Conservation (phyloP, 768 basidiomycete species). For the Cubamyces lactineus region DNA sequence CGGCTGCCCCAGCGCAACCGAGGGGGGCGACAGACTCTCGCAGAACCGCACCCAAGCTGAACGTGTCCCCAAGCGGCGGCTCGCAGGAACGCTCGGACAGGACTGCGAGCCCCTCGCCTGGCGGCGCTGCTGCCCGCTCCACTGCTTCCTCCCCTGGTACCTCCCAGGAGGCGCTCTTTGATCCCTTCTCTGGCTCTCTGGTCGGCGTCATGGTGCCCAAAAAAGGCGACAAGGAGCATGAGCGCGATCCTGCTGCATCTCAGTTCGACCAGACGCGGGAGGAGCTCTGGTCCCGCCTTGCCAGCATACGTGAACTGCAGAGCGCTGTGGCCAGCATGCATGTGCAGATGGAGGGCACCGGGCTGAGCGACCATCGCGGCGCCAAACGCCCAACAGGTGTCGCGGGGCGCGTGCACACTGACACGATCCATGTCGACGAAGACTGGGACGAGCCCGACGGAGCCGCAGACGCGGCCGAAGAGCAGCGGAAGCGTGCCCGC, state of each 20-base stretch:
- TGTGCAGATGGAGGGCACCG: constrained; percentile 72
- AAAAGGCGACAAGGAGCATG: constrained; percentile 18
- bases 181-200: constrained; percentile 52
- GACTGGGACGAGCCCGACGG: constrained; percentile 49
- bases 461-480: constrained; percentile 60
- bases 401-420: constrained; percentile 34
- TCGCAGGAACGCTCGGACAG: constrained; percentile 24
- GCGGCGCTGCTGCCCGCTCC: constrained; percentile 18
- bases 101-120: constrained; percentile 22
- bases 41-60: constrained; percentile 17
- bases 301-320: constrained; percentile 71
- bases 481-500: constrained; percentile 51
- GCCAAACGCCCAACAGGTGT: constrained; percentile 25
- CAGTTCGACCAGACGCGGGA: constrained; percentile 41
- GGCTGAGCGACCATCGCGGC: constrained; percentile 36
- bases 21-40: neutral
- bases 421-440: constrained; percentile 51
- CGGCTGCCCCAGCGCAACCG: neutral
- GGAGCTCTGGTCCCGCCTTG: constrained; percentile 69
- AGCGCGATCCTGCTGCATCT: constrained; percentile 19
- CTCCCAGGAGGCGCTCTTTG: constrained; percentile 39
- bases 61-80: constrained; percentile 22
- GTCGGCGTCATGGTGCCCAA: constrained; percentile 42
- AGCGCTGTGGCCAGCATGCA: constrained; percentile 74
- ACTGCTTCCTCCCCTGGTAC: constrained; percentile 26